Conservation (phyloP, 2,329 filamentous ascomycete species). For the Beauveria sp. region DNA sequence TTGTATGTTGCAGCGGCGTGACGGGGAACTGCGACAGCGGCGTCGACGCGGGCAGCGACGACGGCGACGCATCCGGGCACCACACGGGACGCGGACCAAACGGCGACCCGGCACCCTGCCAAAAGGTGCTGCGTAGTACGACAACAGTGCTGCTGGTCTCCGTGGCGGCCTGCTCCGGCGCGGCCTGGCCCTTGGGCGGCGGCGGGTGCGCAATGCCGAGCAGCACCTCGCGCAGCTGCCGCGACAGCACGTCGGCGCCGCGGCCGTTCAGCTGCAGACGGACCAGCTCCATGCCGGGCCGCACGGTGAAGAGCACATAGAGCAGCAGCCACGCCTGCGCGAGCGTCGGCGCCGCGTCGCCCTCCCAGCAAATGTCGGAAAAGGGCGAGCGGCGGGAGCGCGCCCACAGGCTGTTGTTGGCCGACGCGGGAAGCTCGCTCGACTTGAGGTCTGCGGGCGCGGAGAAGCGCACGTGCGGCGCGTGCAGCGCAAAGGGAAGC, state of each 20-base stretch:
- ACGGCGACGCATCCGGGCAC: slow-evolving; percentile 40
- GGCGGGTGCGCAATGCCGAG: slow-evolving; percentile 43
- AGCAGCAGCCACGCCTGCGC: slow-evolving; percentile 46
- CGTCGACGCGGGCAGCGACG: slow-evolving; percentile 25
- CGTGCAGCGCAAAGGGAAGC: slow-evolving; percentile 24
- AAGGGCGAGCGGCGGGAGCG: slow-evolving; percentile 46
- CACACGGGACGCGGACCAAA: slow-evolving; percentile 57
- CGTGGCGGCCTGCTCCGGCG: slow-evolving; percentile 17
- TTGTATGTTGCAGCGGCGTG: slow-evolving; percentile 39
- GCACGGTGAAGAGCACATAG: slow-evolving; percentile 45
- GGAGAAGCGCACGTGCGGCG: slow-evolving; percentile 33
- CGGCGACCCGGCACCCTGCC: slow-evolving; percentile 63
- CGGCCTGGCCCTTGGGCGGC: slow-evolving; percentile 19
- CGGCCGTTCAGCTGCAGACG: slow-evolving; percentile 37
- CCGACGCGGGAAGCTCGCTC: slow-evolving; percentile 38
- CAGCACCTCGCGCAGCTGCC: slow-evolving; percentile 37
- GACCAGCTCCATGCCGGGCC: slow-evolving; percentile 39
- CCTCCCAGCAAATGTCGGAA: slow-evolving; percentile 37
- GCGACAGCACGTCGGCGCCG: slow-evolving; percentile 25
- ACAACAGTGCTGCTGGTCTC: slow-evolving; percentile 29
- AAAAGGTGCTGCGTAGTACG: slow-evolving; percentile 51
- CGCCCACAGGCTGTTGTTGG: slow-evolving; percentile 50
- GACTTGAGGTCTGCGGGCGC: slow-evolving; percentile 40
- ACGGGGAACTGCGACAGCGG: slow-evolving; percentile 40
- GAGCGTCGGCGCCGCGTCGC: slow-evolving; percentile 31